Percentiles rank a stretch among this genome's conserved stretches.
These are phyloP conservation scores for Aspergillus egyptiacus DNA, from an alignment of 495 filamentous ascomycete genomes.

Conservation along the genomic window DNA sequence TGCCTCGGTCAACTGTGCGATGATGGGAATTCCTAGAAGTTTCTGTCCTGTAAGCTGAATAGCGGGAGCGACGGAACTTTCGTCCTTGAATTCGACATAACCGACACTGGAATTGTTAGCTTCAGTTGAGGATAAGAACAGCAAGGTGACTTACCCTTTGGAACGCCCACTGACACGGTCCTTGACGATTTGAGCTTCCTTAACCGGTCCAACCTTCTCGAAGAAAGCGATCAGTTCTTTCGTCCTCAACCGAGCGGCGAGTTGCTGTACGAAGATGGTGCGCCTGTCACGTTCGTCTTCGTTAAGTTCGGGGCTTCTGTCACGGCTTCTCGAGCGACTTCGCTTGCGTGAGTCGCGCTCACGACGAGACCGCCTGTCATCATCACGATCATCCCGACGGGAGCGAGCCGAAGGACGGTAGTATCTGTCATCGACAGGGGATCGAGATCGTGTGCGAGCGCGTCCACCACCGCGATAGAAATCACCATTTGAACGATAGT, in stretches of 20 bases:
- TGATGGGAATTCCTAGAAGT: conserved; percentile 97
- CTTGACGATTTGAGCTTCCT: conserved; percentile 99
- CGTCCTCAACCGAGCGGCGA: conserved; percentile 85
- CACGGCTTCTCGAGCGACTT: conserved; percentile 43
- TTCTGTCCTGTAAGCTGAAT: conserved; percentile 99
- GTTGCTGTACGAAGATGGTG: conserved; percentile 97
- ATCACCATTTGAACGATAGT: conserved; percentile 61
- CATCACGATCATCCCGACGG: conserved; percentile 45
- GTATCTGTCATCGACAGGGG: conserved; percentile 65
- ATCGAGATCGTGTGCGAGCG: conserved; percentile 67
- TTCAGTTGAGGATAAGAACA: not conserved
- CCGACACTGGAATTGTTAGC: conserved; percentile 66
- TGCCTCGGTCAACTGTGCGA: conserved; percentile 95
- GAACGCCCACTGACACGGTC: conserved; percentile 93
- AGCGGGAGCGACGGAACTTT: conserved; percentile 87
- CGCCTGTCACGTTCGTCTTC: conserved; percentile 96
- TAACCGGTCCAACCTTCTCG: conserved; percentile 91
- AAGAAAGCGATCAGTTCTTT: conserved; percentile 94
- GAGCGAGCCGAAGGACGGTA: conserved; percentile 67
- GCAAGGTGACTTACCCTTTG: conserved; percentile 69
- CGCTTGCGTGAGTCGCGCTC: conserved; percentile 52
- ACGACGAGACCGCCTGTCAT: conserved; percentile 48
- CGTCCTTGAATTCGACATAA: conserved; percentile 97
- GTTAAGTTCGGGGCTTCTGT: conserved; percentile 61
- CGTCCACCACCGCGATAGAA: conserved; percentile 69